Evolutionary conservation across 352 stramenopile genomes (phyloP).

Genomic region (Phytophthora multivora): DNA sequence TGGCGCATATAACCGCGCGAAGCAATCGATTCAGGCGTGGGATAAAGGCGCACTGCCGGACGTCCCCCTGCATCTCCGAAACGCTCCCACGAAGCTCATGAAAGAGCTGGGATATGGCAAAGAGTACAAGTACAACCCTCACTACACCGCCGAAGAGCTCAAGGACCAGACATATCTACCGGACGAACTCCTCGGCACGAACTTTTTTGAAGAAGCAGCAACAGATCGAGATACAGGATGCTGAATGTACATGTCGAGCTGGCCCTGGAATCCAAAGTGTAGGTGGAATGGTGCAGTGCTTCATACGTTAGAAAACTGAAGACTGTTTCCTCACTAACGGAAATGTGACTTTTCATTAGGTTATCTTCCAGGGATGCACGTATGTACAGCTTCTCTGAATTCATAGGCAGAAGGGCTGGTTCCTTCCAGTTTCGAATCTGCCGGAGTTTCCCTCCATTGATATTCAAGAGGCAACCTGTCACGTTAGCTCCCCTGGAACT

Average conservation of each 20-base stretch:
- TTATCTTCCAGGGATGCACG: neutral
- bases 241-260: neutral
- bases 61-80: constrained; percentile 83
- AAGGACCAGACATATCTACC: constrained; percentile 89
- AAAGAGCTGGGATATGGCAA: constrained; percentile 75
- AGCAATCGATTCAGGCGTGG: constrained; percentile 64
- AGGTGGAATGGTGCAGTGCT: too few relatives aligned
- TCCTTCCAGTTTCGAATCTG: neutral
- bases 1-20: constrained; percentile 81
- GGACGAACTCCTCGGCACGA: constrained; percentile 56
- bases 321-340: neutral
- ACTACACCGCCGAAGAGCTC: constrained; percentile 65
- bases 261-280: too few relatives aligned
- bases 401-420: neutral
- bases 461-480: neutral
- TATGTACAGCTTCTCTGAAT: neutral
- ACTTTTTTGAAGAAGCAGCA: constrained; percentile 54
- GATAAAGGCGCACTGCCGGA: constrained; percentile 59
- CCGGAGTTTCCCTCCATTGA: neutral
- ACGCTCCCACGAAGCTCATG: constrained; percentile 84
- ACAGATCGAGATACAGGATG: constrained; percentile 6
- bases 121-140: constrained; percentile 86
- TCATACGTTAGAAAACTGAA: neutral
- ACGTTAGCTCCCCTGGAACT: neutral
- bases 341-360: neutral